Evolutionary conservation across 1,284 basidiomycete species (phyloP).

Genomic region (Trichosporon coremiiforme): DNA sequence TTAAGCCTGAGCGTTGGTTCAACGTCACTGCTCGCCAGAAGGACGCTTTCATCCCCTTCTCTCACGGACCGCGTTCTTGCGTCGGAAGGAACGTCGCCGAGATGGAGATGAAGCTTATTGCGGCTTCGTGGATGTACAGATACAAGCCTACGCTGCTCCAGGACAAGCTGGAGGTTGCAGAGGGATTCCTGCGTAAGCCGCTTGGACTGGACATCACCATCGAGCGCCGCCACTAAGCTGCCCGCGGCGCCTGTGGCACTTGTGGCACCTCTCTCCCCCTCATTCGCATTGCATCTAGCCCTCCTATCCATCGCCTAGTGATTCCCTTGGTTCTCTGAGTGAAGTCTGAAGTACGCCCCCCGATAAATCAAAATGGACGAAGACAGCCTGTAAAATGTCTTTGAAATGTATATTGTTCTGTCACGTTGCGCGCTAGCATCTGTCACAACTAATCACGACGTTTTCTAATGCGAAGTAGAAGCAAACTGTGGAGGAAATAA

Average conservation of each 20-base stretch:
- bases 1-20: constrained; percentile 36
- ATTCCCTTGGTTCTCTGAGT: no score
- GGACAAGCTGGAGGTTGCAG: constrained; percentile 25
- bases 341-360: no score
- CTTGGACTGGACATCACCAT: constrained; percentile 25
- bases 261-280: no score
- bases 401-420: no score
- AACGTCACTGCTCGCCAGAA: constrained; percentile 29
- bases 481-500: no score
- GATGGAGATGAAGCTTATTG: constrained; percentile 35
- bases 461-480: no score
- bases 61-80: constrained; percentile 39
- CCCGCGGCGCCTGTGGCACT: background rate
- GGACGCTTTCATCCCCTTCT: constrained; percentile 39
- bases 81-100: constrained; percentile 40
- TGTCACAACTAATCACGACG: no score
- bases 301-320: no score
- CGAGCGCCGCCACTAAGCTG: constrained; percentile 20
- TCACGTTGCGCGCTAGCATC: no score
- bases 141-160: constrained; percentile 31
- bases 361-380: no score
- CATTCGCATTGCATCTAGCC: no score
- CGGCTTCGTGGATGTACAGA: constrained; percentile 30
- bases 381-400: no score
- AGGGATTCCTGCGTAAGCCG: constrained; percentile 35